Evolutionary conservation across 2,329 filamentous ascomycete genomes (phyloP).

Genomic region (Venturia effusa): DNA sequence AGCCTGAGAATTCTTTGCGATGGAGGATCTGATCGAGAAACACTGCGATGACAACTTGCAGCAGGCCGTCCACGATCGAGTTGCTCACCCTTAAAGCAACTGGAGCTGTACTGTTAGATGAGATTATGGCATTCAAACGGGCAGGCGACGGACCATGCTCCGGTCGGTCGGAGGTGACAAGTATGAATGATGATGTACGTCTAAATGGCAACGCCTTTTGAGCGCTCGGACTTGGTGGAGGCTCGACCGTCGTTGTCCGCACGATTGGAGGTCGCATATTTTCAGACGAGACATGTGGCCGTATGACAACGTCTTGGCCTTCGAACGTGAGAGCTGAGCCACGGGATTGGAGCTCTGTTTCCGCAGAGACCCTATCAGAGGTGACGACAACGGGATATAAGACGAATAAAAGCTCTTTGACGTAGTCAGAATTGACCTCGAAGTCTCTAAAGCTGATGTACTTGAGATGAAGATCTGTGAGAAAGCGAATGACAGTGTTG

Average conservation of each 20-base stretch:
- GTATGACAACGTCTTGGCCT: conserved; percentile 73
- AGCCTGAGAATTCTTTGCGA: conserved; percentile 83
- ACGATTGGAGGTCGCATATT: conserved; percentile 54
- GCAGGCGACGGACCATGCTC: conserved; percentile 45
- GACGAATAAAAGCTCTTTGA: conserved; percentile 66
- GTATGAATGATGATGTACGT: conserved; percentile 81
- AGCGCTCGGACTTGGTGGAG: conserved; percentile 21
- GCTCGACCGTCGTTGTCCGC: conserved; percentile 53
- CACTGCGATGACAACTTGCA: conserved; percentile 67
- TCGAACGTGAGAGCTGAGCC: conserved; percentile 76
- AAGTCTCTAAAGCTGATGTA: conserved; percentile 77
- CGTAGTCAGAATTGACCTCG: conserved; percentile 65
- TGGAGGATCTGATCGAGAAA: conserved; percentile 78
- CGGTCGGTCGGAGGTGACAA: conserved; percentile 60
- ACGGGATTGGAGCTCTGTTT: conserved; percentile 76
- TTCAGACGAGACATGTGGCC: conserved; percentile 55
- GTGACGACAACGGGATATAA: conserved; percentile 85
- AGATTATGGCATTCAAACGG: conserved; percentile 52
- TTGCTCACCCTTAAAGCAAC: conserved; percentile 46
- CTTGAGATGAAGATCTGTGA: conserved; percentile 66
- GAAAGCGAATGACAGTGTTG: conserved; percentile 65
- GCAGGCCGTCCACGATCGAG: conserved; percentile 60
- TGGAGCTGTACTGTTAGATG: conserved; percentile 42
- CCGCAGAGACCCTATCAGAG: conserved; percentile 69
- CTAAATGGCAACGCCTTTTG: conserved; percentile 53